These are phyloP conservation scores for Neoboletus magnificus DNA, from an alignment of 768 basidiomycete genomes.

Conservation along the genomic window DNA sequence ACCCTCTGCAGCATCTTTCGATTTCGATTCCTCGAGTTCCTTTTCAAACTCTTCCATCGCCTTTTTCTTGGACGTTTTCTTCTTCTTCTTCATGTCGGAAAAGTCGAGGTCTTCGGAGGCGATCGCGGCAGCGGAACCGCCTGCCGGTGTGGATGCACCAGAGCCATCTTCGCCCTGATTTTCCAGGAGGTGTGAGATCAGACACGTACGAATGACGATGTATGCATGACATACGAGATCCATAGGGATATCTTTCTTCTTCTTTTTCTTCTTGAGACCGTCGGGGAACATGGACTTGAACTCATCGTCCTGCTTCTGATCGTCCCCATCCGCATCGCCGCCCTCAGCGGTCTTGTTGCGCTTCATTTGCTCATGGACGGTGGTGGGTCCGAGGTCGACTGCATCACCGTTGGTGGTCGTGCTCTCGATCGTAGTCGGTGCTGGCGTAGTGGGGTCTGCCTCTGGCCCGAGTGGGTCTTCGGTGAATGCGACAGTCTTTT, in stretches of 20 bases:
- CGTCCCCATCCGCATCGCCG: conserved; percentile 32
- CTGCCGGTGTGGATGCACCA: conserved; percentile 58
- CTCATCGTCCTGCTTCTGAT: conserved; percentile 67
- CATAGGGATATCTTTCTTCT: conserved; percentile 87
- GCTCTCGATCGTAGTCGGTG: conserved; percentile 68
- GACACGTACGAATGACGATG: neutral
- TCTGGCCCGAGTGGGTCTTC: conserved; percentile 82
- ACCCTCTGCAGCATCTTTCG: conserved; percentile 60
- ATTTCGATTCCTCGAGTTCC: conserved; percentile 73
- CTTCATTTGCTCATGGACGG: conserved; percentile 74
- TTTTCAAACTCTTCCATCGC: conserved; percentile 94
- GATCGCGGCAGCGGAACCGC: conserved; percentile 35
- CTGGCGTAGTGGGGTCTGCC: conserved; percentile 77
- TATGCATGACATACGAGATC: conserved; percentile 55
- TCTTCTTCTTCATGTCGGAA: conserved; percentile 96
- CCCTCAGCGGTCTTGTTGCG: conserved; percentile 37
- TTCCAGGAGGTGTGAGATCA: neutral
- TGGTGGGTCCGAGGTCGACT: conserved; percentile 74
- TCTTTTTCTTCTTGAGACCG: conserved; percentile 90
- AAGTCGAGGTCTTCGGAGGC: conserved; percentile 84
- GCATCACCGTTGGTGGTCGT: conserved; percentile 67
- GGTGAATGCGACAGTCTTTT: conserved; percentile 80
- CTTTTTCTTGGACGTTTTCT: conserved; percentile 87
- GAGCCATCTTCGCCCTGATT: conserved; percentile 59
- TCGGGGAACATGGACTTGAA: conserved; percentile 78